Base-by-base conservation (phyloP, 2,329 filamentous ascomycete species). In the Aureobasidium leucospermi region DNA sequence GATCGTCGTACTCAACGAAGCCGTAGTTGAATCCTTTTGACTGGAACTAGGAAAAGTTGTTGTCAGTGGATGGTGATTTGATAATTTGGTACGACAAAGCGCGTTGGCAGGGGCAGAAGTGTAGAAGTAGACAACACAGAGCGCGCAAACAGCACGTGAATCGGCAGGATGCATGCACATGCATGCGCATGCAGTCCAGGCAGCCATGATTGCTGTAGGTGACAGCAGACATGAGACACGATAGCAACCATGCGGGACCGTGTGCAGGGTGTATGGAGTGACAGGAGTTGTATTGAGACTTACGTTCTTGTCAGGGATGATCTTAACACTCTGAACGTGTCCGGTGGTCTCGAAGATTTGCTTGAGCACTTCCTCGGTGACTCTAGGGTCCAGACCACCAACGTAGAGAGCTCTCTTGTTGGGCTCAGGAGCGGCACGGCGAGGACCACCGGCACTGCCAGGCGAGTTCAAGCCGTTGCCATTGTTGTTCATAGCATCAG, bases 251-350 rank as follows among this genome's bases (percentile, higher is more conserved):
- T 9, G 10, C 13, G 19, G 38, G 6, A 31, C 47, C 43, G 42
- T 16, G 36, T 28, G 29, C 38, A 34, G 11, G 49, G 32, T 29
- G 59, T 49, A 57, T 51, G 58, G 60, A 64, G 63, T 11, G 36
- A 39, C 36, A 34, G 49, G 63, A 57, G 63, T 62, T 41, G 19
- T 4, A 6, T 16, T 6, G 11, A 15, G 34, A 85, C 90, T 83
- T 79, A 96, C 92, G 77, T 96, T 99, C 83, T 99, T 99, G 81
- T 99, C 94, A 56, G 94, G 94, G 73, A 99, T 99, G 71, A 99
- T 96, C 82, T 99, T 99, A 73, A 99, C 94, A 71, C 90, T 96
- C 77, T 96, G 88, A 65, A 99, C 94, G 76, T 99, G 94, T 60
- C 94, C 94, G 61, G 92, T 96, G 6, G 94, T 99, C 80, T 99